Evolutionary conservation across 177 flowering plant genomes (phyloP), one percentile per base, ranked within the genome.

Genomic region (Tripterygium wilfordii): DNA sequence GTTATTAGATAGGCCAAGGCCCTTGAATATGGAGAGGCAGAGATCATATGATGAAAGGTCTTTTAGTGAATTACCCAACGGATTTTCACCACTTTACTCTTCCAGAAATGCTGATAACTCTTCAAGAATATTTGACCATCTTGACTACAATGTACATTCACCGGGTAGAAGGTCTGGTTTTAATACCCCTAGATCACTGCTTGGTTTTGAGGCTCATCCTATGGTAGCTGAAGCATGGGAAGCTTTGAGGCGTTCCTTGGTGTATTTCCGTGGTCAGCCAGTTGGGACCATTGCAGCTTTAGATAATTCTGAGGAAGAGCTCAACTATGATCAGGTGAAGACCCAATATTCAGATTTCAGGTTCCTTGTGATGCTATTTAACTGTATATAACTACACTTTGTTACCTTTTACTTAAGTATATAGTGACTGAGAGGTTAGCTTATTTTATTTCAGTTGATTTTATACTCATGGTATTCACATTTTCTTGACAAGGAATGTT

Each of bases 41-140:
- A 71, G 79, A 46, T 85, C 95, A 9, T 74, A 32, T 28, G 90
- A 80, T 53, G 86, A 76, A 43, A 68, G 82, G 62, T 73, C 82
- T 2, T 49, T 78, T 12, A 60, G 47, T 42, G 92, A 84, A 20
- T 43, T 83, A 16, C 42, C 81, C 2, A 50, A 48, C 18, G 61
- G 61, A 10, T 10, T 63, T 17, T 74, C 83, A 0, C 79, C 84
- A 25, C 72, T 33, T 3, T 46, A 8, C 14, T 36, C 56, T 13
- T 37, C 49, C 3, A 67, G 80, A 42, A 62, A 54, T 46, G 30
- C n/a, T 10, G 88, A 83, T 5, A 58, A 43, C 15, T 48, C 49
- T 42, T 51, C 48, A 18, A 66, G 82, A 10, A 1, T 48, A 5
- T 5, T 50, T 0, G 79, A 70, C n/a, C 60, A 60, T 52, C 19